Conservation (phyloP, 2,329 filamentous ascomycete species). For the Aspergillus viridinutans region DNA sequence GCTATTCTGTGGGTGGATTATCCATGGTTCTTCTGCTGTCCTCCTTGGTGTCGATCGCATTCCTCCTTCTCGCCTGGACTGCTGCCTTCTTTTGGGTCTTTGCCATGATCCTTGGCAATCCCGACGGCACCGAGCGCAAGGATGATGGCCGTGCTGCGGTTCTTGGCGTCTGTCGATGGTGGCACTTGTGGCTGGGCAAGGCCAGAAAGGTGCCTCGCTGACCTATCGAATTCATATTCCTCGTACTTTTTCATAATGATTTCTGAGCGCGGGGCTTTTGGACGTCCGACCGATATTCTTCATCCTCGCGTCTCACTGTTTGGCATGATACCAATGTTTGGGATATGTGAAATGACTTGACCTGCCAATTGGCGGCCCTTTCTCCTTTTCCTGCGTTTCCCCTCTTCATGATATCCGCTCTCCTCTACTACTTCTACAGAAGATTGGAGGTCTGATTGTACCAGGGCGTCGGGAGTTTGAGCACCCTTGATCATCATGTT, state of each 20-base stretch:
- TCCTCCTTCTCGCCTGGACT: conserved; percentile 56
- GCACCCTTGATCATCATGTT: conserved; percentile 4
- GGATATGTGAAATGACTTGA: conserved; percentile 22
- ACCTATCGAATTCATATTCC: conserved; percentile 1
- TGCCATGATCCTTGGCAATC: conserved; percentile 58
- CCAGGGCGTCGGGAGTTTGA: background rate
- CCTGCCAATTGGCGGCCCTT: background rate
- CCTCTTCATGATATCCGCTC: conserved; percentile 1
- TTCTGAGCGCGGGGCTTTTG: background rate
- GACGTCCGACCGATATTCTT: background rate
- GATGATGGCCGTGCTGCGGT: conserved; percentile 60
- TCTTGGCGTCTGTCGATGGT: conserved; percentile 55
- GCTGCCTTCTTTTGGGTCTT: conserved; percentile 61
- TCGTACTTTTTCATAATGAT: background rate
- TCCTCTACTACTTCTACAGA: background rate
- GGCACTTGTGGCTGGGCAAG: conserved; percentile 54
- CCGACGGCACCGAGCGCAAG: conserved; percentile 55
- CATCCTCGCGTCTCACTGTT: conserved; percentile 12
- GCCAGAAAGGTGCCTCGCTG: conserved; percentile 20
- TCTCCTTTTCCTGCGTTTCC: background rate
- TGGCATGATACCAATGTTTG: conserved; percentile 25
- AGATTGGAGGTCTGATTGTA: conserved; percentile 1
- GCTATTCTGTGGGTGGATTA: conserved; percentile 37
- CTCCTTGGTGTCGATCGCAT: conserved; percentile 53
- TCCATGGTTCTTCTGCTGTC: conserved; percentile 53